These are phyloP conservation scores for Alternaria triticina DNA, from an alignment of 2,329 filamentous ascomycete species.

Conservation along the genomic window DNA sequence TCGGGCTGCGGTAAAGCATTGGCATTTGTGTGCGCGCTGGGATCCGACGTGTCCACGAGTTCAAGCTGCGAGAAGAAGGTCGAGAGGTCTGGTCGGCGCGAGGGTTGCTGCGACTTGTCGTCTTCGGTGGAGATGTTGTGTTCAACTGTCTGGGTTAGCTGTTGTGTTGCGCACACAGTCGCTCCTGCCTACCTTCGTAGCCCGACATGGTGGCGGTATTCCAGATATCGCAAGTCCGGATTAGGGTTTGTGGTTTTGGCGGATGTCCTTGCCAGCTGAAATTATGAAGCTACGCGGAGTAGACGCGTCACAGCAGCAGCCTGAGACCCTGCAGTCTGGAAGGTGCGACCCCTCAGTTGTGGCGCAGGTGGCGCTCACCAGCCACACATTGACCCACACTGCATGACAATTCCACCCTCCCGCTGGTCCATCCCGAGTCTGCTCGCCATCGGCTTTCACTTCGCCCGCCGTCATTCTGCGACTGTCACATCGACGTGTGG, in stretches of 20 bases:
- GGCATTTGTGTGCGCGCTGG: conserved; percentile 58
- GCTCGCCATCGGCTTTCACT: background rate
- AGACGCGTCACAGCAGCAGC: conserved; percentile 19
- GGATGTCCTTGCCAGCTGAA: conserved; percentile 5
- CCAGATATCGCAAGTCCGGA: conserved; percentile 15
- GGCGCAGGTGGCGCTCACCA: background rate
- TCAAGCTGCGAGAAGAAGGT: conserved; percentile 70
- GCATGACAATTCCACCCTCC: background rate
- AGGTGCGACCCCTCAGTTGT: conserved; percentile 10
- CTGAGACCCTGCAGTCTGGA: conserved; percentile 2
- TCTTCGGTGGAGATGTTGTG: conserved; percentile 54
- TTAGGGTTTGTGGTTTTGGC: background rate
- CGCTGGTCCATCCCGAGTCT: background rate
- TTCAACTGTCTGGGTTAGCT: conserved; percentile 50
- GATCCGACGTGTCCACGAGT: conserved; percentile 61
- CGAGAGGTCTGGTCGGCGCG: conserved; percentile 67
- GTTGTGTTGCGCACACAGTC: conserved; percentile 11
- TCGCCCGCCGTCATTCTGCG: background rate
- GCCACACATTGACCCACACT: background rate
- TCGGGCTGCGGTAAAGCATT: conserved; percentile 66
- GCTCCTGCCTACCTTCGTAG: conserved; percentile 51
- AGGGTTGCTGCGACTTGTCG: conserved; percentile 45
- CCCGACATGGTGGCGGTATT: conserved; percentile 50
- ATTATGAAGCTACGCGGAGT: conserved; percentile 14
- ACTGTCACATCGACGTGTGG: background rate